Evolutionary conservation across 1,284 basidiomycete species (phyloP).

Genomic region (Mycosarcoma maydis): DNA sequence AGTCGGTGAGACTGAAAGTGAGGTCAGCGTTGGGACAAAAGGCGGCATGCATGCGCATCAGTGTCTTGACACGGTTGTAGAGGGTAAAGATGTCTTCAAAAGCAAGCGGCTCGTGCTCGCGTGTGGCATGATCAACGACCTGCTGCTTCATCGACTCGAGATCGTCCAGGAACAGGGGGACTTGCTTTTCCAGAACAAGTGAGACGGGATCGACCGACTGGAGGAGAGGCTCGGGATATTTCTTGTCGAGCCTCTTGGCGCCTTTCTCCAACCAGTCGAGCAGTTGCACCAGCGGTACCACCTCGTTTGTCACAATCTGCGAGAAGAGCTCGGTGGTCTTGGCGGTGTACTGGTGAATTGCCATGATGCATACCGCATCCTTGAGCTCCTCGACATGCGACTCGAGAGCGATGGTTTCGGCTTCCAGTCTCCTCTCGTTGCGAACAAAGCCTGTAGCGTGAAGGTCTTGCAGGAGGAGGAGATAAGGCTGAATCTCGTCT

Average conservation of each 20-base stretch:
- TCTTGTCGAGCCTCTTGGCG: constrained; percentile 82
- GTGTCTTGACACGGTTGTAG: constrained; percentile 78
- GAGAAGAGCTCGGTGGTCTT: constrained; percentile 73
- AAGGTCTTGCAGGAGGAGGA: constrained; percentile 63
- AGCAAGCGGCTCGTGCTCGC: constrained; percentile 48
- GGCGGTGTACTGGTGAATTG: constrained; percentile 73
- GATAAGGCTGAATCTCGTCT: constrained; percentile 53
- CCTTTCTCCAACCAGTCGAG: constrained; percentile 88
- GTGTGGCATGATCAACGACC: constrained; percentile 54
- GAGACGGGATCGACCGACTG: constrained; percentile 72
- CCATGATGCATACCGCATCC: constrained; percentile 74
- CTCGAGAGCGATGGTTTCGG: constrained; percentile 51
- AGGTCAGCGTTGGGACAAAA: constrained; percentile 75
- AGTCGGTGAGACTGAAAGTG: constrained; percentile 66
- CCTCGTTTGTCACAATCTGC: constrained; percentile 78
- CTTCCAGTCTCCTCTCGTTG: constrained; percentile 42
- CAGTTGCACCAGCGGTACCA: constrained; percentile 78
- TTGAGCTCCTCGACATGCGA: constrained; percentile 65
- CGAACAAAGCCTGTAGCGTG: constrained; percentile 59
- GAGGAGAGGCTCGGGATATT: constrained; percentile 82
- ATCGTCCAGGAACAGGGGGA: constrained; percentile 81
- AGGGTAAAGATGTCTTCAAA: constrained; percentile 80
- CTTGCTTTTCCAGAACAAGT: constrained; percentile 76
- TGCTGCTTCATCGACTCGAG: constrained; percentile 69
- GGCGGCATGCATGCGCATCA: constrained; percentile 80